Evolutionary conservation across 108 stramenopile genomes (phyloP), one percentile per base, ranked within the genome.

Genomic region (Nitzschia sp.): DNA sequence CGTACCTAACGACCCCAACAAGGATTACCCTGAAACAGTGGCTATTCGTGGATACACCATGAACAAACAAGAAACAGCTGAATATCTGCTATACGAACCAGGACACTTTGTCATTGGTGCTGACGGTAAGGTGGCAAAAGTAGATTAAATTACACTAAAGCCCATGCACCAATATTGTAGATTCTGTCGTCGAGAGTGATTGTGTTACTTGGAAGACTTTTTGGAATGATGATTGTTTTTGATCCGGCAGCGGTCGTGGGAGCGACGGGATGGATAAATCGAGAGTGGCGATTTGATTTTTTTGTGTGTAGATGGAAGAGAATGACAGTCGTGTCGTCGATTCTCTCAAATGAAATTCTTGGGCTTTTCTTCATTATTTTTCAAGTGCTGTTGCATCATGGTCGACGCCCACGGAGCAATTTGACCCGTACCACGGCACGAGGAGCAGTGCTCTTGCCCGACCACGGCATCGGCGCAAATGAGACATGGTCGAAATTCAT

Each of bases 11-110:
- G 71, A 76, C 26, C 75, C 85, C 0, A 77, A 72, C 26, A 85
- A 80, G 5, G 85, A 85, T 23, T 85, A 90, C 29, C 76, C 82
- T 13, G 94, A 95, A 57, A 77, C 83, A 53, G 89, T 91, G 24
- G 77, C 77, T 4, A 95, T 95, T 70, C 81, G 94, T 42, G 94
- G 92, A 21, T 95, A 95, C 78, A 91, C 88, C 33, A 88, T 95
- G 89, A 73, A 73, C 26, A 93, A 92, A 67, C 76, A 84, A 24
- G 89, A 92, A 46, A 79, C 82, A 1, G 67, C 68, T 65, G 90
- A 88, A 66, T 89, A 88, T 49, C 54, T 81, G n/a, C 78, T 95
- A 17, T 71, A 78, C 54, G 94, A 92, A 51, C 90, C 91, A 25
- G 94, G 91, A 38, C 75, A 88, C 47, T 93, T 85, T 70, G 72